Evolutionary conservation across 495 filamentous ascomycete genomes (phyloP), one percentile per base, ranked within the genome.

Genomic region (Aspergillus hancockii): DNA sequence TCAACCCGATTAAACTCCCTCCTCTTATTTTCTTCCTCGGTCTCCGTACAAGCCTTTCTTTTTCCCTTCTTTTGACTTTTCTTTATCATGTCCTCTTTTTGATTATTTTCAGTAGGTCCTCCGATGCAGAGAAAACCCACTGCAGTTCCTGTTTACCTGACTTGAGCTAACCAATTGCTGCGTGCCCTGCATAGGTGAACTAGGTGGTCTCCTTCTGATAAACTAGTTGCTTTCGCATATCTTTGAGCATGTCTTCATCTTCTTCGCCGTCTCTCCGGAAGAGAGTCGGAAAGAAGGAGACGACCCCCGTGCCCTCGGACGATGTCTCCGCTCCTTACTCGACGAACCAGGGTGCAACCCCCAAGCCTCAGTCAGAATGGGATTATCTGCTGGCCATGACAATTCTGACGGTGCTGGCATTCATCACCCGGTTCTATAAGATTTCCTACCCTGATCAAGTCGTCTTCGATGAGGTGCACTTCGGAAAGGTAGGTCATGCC

Each of bases 391-490:
- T 95, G 65, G 90, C 85, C 59, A 79, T 97, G 56, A 68, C 73
- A 38, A 70, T 96, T 63, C 85, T 98, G 67, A 98, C 93, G 8
- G 66, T 83, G 43, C 68, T 95, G 63, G 93, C 93, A 50, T 98
- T 98, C 70, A 70, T 90, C 54, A 97, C 94, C 28, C 81, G 94
- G 61, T 99, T 98, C 77, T 98, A 88, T 82, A 92, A 90, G 55
- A 96, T 99, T 70, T 88, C 82, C 58, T 92, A 97, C 75, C 94
- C 94, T 12, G 88, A 94, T 69, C 88, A 97, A 75, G 94, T 99
- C 25, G 95, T 99, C 40, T 99, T 99, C 70, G 94, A 99, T 65
- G 94, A 99, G 75, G 94, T 99, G 49, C 94, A 99, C 75, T 99
- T 99, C 75, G 94, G 94, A 77, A 99, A 99, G 89, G 94, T 96